Evolutionary conservation across 2,329 filamentous ascomycete species (phyloP).

Genomic region (Alternaria dauci): DNA sequence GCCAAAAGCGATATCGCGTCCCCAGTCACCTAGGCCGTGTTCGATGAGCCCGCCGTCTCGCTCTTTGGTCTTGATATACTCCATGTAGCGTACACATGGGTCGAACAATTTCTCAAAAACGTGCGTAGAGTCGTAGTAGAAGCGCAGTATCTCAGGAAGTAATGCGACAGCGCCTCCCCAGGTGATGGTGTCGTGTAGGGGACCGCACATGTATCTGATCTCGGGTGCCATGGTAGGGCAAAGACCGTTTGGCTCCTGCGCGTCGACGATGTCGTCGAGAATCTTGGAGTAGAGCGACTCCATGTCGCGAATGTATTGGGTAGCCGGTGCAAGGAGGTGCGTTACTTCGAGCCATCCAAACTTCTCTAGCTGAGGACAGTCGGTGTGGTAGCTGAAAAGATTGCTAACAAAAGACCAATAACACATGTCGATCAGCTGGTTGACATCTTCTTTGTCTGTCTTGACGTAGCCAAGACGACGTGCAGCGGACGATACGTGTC

Average conservation of each 20-base stretch:
- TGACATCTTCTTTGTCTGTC: slow-evolving; percentile 48
- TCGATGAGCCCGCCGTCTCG: slow-evolving; percentile 54
- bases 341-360: slow-evolving; percentile 61
- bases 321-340: slow-evolving; percentile 54
- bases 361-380: slow-evolving; percentile 52
- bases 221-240: slow-evolving; percentile 60
- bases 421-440: neutral
- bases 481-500: slow-evolving; percentile 53
- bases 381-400: slow-evolving; percentile 56
- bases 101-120: slow-evolving; percentile 51
- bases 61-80: slow-evolving; percentile 54
- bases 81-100: slow-evolving; percentile 53
- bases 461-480: slow-evolving; percentile 49
- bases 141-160: slow-evolving; percentile 47
- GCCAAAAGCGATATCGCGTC: slow-evolving; percentile 54
- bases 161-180: slow-evolving; percentile 54
- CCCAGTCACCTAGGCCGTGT: slow-evolving; percentile 57
- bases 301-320: slow-evolving; percentile 51
- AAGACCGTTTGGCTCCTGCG: slow-evolving; percentile 56
- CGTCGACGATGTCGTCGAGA: slow-evolving; percentile 57
- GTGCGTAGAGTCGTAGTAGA: slow-evolving; percentile 53
- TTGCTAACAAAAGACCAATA: slow-evolving; percentile 53
- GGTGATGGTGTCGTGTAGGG: slow-evolving; percentile 58
- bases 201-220: slow-evolving; percentile 60
- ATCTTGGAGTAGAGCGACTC: slow-evolving; percentile 59